phyloP scores from a whole-genome alignment of 1,284 basidiomycete species.

The Moniliella sp. region DNA sequence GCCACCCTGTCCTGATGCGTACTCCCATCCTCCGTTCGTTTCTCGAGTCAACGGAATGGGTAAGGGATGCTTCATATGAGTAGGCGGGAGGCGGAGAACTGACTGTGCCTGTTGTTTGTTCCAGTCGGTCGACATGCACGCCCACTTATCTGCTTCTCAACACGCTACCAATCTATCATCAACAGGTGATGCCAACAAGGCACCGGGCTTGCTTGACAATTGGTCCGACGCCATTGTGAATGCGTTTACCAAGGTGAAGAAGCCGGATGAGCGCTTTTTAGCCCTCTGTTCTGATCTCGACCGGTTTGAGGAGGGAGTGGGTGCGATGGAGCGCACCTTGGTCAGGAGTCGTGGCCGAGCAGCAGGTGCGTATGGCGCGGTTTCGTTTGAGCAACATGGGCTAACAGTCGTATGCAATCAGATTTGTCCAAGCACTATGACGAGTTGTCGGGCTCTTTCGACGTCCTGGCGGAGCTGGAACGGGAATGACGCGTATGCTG shows the following conservation, averaged over 20 bases:
- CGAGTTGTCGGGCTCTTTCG: constrained; percentile 77
- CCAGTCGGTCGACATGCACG: constrained; percentile 30
- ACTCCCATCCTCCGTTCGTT: constrained; percentile 72
- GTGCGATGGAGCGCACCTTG: constrained; percentile 44
- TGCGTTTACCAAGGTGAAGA: constrained; percentile 76
- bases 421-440: constrained; percentile 76
- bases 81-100: constrained; percentile 85
- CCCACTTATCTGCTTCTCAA: constrained; percentile 8
- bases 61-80: constrained; percentile 42
- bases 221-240: constrained; percentile 86
- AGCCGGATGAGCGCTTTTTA: constrained; percentile 84
- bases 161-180: not conserved
- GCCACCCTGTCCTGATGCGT: constrained; percentile 83
- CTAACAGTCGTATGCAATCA: constrained; percentile 12
- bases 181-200: constrained; percentile 1
- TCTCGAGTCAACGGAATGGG: constrained; percentile 93
- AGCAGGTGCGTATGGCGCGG: constrained; percentile 42
- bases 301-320: constrained; percentile 76
- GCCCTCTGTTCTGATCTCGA: constrained; percentile 73
- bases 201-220: constrained; percentile 43
- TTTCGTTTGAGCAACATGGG: constrained; percentile 17
- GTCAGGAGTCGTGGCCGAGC: constrained; percentile 15
- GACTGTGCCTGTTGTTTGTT: constrained; percentile 6
- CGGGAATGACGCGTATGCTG: constrained; percentile 83
- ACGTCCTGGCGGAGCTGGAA: constrained; percentile 87